These are phyloP conservation scores for Rugosomyces carneus DNA, from an alignment of 1,284 basidiomycete genomes.

Conservation along the genomic window DNA sequence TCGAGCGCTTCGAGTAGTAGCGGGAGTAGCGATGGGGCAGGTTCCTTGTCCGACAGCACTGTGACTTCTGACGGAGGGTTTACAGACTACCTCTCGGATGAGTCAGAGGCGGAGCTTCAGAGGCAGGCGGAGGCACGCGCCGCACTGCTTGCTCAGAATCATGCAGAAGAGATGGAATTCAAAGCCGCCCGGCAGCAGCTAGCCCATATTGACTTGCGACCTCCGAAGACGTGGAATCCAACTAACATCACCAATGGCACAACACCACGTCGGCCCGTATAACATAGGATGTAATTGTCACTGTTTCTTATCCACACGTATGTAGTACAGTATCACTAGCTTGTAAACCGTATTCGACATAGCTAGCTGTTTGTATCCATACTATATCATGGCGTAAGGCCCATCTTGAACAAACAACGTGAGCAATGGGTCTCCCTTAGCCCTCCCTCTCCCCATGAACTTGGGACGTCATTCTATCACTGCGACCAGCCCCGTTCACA, in stretches of 20 bases:
- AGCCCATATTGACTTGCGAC: slow-evolving; percentile 61
- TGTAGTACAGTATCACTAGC: slow-evolving; percentile 3
- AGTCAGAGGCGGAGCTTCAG: slow-evolving; percentile 77
- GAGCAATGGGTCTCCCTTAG: slow-evolving; percentile 13
- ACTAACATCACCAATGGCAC: slow-evolving; percentile 37
- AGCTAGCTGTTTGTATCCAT: background rate
- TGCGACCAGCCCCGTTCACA: slow-evolving; percentile 69
- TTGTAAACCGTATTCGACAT: background rate
- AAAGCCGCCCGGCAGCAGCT: slow-evolving; percentile 70
- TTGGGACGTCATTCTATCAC: slow-evolving; percentile 83
- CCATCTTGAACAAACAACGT: slow-evolving; percentile 17
- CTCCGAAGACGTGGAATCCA: slow-evolving; percentile 71
- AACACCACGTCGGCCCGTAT: slow-evolving; percentile 14
- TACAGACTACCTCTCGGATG: slow-evolving; percentile 79
- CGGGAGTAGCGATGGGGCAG: slow-evolving; percentile 48
- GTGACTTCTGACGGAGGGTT: slow-evolving; percentile 78
- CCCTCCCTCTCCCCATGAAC: slow-evolving; percentile 59
- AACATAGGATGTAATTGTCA: no score
- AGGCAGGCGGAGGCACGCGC: slow-evolving; percentile 74
- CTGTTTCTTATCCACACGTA: no score
- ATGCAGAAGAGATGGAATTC: slow-evolving; percentile 74
- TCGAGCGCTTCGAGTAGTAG: slow-evolving; percentile 54
- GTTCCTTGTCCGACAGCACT: slow-evolving; percentile 61
- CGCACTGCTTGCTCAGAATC: slow-evolving; percentile 66
- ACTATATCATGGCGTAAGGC: background rate